phyloP scores from a whole-genome alignment of 1,139 yeast species.

The Geotrichum europaeum region DNA sequence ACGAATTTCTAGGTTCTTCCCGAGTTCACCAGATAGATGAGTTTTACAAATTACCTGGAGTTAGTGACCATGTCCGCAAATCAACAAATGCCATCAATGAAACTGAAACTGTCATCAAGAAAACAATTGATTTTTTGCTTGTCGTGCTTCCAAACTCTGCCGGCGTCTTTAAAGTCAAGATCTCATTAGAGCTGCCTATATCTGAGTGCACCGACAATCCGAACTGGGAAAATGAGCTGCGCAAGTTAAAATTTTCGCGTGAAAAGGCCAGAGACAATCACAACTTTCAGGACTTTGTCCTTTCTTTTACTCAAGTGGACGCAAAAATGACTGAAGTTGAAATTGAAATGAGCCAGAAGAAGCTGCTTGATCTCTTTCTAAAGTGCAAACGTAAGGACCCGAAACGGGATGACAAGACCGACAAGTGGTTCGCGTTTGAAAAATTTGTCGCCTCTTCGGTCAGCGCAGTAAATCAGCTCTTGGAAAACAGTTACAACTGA shows the following conservation, averaged over 20 bases:
- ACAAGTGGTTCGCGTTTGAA: slow-evolving; percentile 4
- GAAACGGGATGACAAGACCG: background rate
- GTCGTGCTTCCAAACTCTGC: slow-evolving; percentile 1
- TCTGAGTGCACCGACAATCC: background rate
- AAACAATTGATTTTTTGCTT: background rate
- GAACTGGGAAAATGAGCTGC: background rate
- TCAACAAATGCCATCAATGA: background rate
- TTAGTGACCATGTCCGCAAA: background rate
- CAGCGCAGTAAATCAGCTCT: background rate
- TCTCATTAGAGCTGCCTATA: background rate
- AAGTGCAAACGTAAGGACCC: background rate
- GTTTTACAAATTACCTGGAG: background rate
- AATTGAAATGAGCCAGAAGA: slow-evolving; percentile 4
- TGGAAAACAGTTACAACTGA: background rate
- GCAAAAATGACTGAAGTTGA: slow-evolving; percentile 1
- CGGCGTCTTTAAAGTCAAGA: slow-evolving; percentile 1
- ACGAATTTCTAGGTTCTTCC: background rate
- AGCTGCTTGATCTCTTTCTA: background rate
- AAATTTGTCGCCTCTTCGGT: background rate
- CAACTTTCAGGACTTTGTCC: background rate
- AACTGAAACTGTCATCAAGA: background rate
- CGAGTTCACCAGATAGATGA: background rate
- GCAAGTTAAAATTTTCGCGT: background rate
- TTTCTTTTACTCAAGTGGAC: slow-evolving; percentile 2
- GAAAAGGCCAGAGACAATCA: background rate